Conservation (phyloP, 306 rosid species). For the Dalbergia cultrata region DNA sequence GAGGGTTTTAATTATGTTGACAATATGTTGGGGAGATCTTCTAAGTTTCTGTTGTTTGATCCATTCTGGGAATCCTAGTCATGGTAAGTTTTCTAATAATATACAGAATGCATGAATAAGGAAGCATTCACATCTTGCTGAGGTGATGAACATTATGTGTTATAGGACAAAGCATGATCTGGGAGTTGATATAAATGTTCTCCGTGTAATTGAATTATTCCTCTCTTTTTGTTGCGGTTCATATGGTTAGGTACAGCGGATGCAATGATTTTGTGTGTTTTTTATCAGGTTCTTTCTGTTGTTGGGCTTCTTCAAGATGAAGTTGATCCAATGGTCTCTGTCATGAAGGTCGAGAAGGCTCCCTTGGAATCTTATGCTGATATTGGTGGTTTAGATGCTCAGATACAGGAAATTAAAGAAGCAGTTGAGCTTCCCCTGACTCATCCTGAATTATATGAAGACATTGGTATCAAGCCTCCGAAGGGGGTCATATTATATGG, state of each 20-base stretch:
- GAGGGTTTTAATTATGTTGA: too few species aligned
- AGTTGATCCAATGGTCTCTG: conserved; percentile 95
- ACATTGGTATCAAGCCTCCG: conserved; percentile 98
- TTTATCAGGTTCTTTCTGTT: conserved; percentile 88
- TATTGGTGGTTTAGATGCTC: conserved; percentile 97
- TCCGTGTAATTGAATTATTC: background rate
- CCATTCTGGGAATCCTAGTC: background rate
- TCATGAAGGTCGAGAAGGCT: conserved; percentile 94
- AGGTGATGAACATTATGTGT: background rate
- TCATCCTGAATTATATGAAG: conserved; percentile 97
- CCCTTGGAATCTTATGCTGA: conserved; percentile 98
- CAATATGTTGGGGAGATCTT: background rate
- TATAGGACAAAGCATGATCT: background rate
- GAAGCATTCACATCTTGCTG: background rate
- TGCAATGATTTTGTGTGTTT: conserved; percentile 22
- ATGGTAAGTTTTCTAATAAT: background rate
- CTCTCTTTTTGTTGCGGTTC: background rate
- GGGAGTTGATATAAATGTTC: background rate
- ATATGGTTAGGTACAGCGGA: conserved; percentile 31
- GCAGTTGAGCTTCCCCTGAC: conserved; percentile 98
- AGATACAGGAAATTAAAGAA: conserved; percentile 96
- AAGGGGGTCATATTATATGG: conserved; percentile 95
- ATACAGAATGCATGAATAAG: background rate
- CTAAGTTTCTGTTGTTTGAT: background rate
- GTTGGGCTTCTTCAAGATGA: conserved; percentile 99